These are phyloP conservation scores for Tetrapisispora namnaoensis DNA, from an alignment of 805 yeast genomes.

Conservation along the genomic window DNA sequence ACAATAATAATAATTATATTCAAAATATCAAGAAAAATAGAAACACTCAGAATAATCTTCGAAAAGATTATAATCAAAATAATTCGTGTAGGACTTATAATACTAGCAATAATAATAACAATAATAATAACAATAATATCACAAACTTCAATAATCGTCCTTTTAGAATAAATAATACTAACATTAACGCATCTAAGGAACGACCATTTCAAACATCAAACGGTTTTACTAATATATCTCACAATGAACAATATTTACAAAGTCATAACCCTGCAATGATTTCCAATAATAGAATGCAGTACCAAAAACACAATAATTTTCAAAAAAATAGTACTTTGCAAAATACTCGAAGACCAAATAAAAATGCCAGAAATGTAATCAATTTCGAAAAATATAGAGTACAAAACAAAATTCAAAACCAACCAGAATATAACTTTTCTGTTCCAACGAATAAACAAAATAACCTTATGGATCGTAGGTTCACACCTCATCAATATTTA, in stretches of 20 bases:
- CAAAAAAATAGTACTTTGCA: not conserved
- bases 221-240: not conserved
- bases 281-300: not conserved
- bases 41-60: not conserved
- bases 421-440: not conserved
- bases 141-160: not conserved
- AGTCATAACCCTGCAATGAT: not conserved
- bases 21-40: not conserved
- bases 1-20: not conserved
- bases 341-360: not conserved
- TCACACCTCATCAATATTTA: not conserved
- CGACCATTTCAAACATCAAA: not conserved
- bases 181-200: not conserved
- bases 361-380: constrained; percentile 2
- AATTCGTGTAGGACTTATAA: not conserved
- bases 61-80: not conserved
- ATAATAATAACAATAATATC: not conserved
- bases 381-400: constrained; percentile 14
- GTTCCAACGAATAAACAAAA: not conserved
- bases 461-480: not conserved
- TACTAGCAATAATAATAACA: not conserved
- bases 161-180: not conserved
- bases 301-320: not conserved
- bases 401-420: constrained; percentile 3
- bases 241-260: not conserved